Conservation (phyloP, 2,329 filamentous ascomycete genomes). For the Aspergillus awamori region DNA sequence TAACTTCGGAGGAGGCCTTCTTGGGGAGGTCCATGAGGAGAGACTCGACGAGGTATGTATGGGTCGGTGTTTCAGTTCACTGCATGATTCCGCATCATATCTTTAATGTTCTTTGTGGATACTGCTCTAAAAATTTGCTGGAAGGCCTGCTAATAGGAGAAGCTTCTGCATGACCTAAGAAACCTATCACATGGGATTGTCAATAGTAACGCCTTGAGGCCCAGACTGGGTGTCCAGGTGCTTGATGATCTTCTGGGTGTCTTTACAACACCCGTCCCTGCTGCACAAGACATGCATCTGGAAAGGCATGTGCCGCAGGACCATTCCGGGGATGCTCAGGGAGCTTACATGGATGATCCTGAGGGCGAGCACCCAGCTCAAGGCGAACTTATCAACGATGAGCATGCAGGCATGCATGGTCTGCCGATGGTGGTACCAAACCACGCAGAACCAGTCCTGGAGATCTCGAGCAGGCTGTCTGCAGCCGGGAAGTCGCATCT, state of each 20-base stretch:
- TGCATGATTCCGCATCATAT: not conserved
- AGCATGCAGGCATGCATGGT: slow-evolving; percentile 1
- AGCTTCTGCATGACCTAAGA: slow-evolving; percentile 37
- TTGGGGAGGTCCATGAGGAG: slow-evolving; percentile 55
- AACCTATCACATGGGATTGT: slow-evolving; percentile 28
- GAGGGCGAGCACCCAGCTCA: not conserved
- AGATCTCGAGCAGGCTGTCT: slow-evolving; percentile 56
- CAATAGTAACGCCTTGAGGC: slow-evolving; percentile 11
- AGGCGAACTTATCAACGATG: not conserved
- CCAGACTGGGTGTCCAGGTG: slow-evolving; percentile 47
- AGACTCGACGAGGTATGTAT: slow-evolving; percentile 53
- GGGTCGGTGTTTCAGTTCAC: not conserved
- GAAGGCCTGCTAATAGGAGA: not conserved
- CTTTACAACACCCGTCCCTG: slow-evolving; percentile 33
- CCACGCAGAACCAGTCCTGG: slow-evolving; percentile 47
- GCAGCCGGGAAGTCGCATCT: slow-evolving; percentile 62
- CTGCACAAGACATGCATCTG: slow-evolving; percentile 8
- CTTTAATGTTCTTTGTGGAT: not conserved
- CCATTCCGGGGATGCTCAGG: not conserved
- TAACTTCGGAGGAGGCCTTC: slow-evolving; percentile 55
- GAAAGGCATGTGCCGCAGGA: slow-evolving; percentile 2
- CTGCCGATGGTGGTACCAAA: slow-evolving; percentile 1
- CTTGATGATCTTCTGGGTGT: slow-evolving; percentile 50
- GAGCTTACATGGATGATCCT: not conserved
- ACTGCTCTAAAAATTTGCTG: not conserved